Evolutionary conservation across 805 yeast genomes (phyloP), one percentile per base, ranked within the genome.

Genomic region (Zygosaccharomyces siamensis): DNA sequence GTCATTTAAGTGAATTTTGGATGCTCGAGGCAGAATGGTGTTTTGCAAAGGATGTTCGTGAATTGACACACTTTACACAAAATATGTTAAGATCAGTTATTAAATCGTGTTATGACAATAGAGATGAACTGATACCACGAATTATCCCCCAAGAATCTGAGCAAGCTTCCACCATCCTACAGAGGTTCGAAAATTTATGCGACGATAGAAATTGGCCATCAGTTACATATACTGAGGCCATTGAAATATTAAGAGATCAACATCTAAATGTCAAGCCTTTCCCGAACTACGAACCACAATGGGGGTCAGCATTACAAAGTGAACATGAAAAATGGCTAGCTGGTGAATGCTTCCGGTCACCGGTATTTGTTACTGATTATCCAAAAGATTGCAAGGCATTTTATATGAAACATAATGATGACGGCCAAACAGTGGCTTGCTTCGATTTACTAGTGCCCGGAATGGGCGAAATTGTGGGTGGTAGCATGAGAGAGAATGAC

Each of bases 1-100:
- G 99, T 45, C 99, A 93, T 65, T 68, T 93, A 50, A 79, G 92
- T 50, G 99, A 93, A 66, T 93, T 93, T 66, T 93, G 97, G 97
- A 90, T 93, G 97, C 68, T 93, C 2, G 99, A 93, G 66, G 95
- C 89, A 0, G 99, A 93, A 63, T 67, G 89, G 18, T 81, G 88
- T 7, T 86, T 86, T 64, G 68, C 85, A 1, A 72, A 74, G 4
- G 66, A 72, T 11, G 76, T 90, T 5, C 61, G 63, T 3, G 84
- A 84, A 51, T 67, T 93, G 48, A 83, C 92, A 1, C 60, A 59
- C 2, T 76, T 88, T 44, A 79, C 84, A 2, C 96, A 90, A 63
- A 60, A 62, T 1, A 84, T 89, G 95, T 72, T 88, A 32, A 78
- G 81, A 49, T 59, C 63, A 36, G 76, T 81, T 3, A 76, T 72